phyloP scores from a whole-genome alignment of 768 basidiomycete species.

The Daedaleopsis sinensis region DNA sequence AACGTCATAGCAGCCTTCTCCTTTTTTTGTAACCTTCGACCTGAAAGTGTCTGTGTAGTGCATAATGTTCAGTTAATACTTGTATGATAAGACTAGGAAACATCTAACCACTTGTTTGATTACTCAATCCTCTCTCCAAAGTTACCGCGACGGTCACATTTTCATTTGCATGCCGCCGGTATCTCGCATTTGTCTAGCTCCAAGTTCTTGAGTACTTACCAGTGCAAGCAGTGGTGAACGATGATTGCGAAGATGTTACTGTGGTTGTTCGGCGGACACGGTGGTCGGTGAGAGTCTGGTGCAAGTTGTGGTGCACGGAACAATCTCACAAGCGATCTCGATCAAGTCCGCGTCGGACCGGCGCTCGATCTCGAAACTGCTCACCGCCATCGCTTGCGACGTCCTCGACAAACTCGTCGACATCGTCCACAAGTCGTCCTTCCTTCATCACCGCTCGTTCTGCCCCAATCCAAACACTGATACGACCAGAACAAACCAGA shows the following conservation, averaged over 20 bases:
- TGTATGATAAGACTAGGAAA: no score
- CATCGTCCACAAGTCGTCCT: not conserved
- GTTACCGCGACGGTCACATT: no score
- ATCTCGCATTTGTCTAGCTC: no score
- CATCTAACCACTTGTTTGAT: no score
- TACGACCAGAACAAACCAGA: not conserved
- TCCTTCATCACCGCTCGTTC: not conserved
- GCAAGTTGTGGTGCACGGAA: not conserved
- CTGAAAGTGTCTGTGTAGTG: no score
- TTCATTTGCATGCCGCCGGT: no score
- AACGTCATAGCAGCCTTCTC: no score
- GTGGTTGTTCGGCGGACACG: not conserved
- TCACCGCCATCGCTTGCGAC: not conserved
- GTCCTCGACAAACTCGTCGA: not conserved
- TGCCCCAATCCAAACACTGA: not conserved
- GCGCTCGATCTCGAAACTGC: not conserved
- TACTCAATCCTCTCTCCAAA: no score
- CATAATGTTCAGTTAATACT: no score
- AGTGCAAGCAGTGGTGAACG: not conserved
- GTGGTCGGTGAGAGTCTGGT: no score
- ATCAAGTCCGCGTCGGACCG: not conserved
- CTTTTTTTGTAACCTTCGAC: no score
- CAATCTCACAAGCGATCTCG: not conserved
- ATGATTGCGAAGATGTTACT: not conserved
- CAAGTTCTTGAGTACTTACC: not conserved